These are phyloP conservation scores for Trichophyton rubrum DNA, from an alignment of 2,329 filamentous ascomycete genomes.

Conservation along the genomic window DNA sequence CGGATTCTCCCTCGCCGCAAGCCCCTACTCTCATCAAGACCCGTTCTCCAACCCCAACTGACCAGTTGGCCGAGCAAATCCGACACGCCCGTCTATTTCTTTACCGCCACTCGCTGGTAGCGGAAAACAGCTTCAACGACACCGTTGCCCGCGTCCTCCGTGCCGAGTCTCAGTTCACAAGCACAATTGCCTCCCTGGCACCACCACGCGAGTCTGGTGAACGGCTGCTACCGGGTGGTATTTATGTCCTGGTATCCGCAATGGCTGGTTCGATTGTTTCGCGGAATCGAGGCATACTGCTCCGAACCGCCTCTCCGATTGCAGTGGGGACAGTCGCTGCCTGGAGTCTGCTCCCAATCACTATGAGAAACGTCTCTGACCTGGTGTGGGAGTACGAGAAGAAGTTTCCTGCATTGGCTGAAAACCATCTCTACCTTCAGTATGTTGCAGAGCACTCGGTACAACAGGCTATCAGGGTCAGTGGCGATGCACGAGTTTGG, in stretches of 20 bases:
- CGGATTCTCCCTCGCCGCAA: neutral
- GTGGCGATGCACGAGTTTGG: conserved; percentile 55
- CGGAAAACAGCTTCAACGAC: conserved; percentile 73
- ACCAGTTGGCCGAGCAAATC: conserved; percentile 74
- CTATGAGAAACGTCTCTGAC: conserved; percentile 76
- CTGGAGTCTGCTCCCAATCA: conserved; percentile 75
- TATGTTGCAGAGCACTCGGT: conserved; percentile 57
- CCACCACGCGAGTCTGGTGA: conserved; percentile 77
- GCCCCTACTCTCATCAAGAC: neutral
- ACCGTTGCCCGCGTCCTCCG: conserved; percentile 68
- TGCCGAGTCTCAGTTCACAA: conserved; percentile 80
- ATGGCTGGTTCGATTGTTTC: conserved; percentile 92
- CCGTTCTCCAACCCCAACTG: conserved; percentile 50
- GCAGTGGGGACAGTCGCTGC: conserved; percentile 71
- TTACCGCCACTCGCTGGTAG: conserved; percentile 58
- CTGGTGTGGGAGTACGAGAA: conserved; percentile 89
- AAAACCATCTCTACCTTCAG: conserved; percentile 63
- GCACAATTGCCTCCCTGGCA: conserved; percentile 76
- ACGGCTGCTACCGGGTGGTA: conserved; percentile 71
- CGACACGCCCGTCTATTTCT: conserved; percentile 67
- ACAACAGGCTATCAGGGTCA: conserved; percentile 63
- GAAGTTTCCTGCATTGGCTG: conserved; percentile 67
- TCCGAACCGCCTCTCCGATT: conserved; percentile 64
- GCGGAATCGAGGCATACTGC: conserved; percentile 71
- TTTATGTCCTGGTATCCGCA: conserved; percentile 85